A percentile compares a stretch with the other conserved stretches of the same genome.
Evolutionary conservation across 306 rosid genomes (phyloP).

Genomic region (Quercus berberidifolia): DNA sequence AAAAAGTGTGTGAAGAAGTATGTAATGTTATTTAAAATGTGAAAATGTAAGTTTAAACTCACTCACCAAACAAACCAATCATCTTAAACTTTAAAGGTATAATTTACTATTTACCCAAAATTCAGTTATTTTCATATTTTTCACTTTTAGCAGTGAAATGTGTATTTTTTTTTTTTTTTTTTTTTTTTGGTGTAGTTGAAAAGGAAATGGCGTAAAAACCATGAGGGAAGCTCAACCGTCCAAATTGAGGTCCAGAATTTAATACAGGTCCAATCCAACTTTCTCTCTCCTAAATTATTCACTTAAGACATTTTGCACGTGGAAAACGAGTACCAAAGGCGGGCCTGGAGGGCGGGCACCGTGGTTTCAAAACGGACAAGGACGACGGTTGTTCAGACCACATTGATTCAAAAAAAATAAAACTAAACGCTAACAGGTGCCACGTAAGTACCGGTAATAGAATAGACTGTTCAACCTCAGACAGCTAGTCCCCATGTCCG

Average conservation of each 20-base stretch:
- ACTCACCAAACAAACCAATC: too few species aligned
- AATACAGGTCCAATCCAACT: neutral
- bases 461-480: slow-evolving; percentile 32
- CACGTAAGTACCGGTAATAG: slow-evolving; percentile 26
- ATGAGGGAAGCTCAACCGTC: neutral
- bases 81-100: accelerated
- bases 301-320: slow-evolving; percentile 31
- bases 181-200: neutral
- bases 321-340: slow-evolving; percentile 32
- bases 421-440: neutral
- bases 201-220: too few species aligned
- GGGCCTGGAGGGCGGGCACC: neutral
- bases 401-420: neutral
- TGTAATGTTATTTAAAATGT: too few species aligned
- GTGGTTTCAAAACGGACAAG: slow-evolving; percentile 15
- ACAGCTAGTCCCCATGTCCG: neutral
- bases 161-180: too few species aligned
- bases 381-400: slow-evolving; percentile 35
- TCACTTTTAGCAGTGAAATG: too few species aligned
- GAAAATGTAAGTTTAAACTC: too few species aligned
- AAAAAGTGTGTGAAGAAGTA: too few species aligned
- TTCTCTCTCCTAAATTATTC: slow-evolving; percentile 9
- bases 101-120: too few species aligned
- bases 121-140: too few species aligned
- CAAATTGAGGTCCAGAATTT: neutral